A percentile compares a stretch with the other conserved stretches of the same genome.
Conservation (phyloP, 106 monocot genomes). For the Acorus calamus region DNA sequence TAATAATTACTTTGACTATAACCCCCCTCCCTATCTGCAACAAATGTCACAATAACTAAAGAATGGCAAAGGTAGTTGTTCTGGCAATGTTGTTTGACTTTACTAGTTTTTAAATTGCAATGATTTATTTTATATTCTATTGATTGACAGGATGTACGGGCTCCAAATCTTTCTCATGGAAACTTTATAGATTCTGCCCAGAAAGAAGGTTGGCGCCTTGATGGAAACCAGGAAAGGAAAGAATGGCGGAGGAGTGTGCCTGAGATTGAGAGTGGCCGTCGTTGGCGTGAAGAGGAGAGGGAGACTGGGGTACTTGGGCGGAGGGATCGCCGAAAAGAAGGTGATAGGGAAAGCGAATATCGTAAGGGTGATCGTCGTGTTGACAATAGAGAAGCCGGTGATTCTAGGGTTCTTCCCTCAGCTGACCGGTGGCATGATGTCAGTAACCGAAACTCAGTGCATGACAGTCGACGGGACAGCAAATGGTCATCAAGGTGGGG, state of each 20-base stretch:
- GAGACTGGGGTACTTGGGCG: slow-evolving; percentile 84
- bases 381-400: slow-evolving; percentile 53
- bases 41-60: too few relatives aligned
- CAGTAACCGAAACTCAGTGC: slow-evolving; percentile 30
- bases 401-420: slow-evolving; percentile 31
- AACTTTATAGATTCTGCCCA: slow-evolving; percentile 28
- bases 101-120: neutral
- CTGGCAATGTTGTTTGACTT: neutral
- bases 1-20: too few relatives aligned
- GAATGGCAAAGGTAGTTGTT: too few relatives aligned
- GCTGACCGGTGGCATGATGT: slow-evolving; percentile 66
- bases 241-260: slow-evolving; percentile 61
- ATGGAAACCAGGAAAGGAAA: slow-evolving; percentile 66
- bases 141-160: slow-evolving; percentile 37
- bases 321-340: slow-evolving; percentile 84
- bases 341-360: slow-evolving; percentile 63
- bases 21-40: too few relatives aligned
- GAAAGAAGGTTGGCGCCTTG: slow-evolving; percentile 63
- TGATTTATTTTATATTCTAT: neutral
- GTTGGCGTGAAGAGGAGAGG: slow-evolving; percentile 98
- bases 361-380: slow-evolving; percentile 64
- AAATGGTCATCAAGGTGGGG: slow-evolving; percentile 99
- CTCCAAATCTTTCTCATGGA: slow-evolving; percentile 30
- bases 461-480: slow-evolving; percentile 66
- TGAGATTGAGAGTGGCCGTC: slow-evolving; percentile 56